Evolutionary conservation across 768 basidiomycete species (phyloP).

Genomic region (Boletus insuetus): DNA sequence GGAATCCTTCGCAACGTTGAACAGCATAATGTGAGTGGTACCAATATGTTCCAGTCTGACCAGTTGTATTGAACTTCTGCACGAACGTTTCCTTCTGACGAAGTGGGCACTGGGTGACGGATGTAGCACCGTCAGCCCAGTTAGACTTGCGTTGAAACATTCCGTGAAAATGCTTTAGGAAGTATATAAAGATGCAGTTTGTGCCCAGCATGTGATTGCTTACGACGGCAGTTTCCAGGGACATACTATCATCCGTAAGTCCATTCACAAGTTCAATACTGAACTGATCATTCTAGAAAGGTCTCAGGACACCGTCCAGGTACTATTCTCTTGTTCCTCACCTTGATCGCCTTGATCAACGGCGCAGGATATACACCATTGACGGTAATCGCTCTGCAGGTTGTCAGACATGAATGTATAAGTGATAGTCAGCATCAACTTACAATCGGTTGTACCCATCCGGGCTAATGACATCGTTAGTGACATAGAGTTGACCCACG

Average conservation of each 20-base stretch:
- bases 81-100: too few relatives aligned
- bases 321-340: not conserved
- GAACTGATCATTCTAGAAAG: not conserved
- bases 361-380: not conserved
- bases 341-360: not conserved
- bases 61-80: slow-evolving; percentile 24
- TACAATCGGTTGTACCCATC: slow-evolving; percentile 42
- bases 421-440: not conserved
- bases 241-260: slow-evolving; percentile 41
- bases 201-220: slow-evolving; percentile 15
- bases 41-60: slow-evolving; percentile 39
- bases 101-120: not conserved
- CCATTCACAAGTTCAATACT: not conserved
- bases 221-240: slow-evolving; percentile 40
- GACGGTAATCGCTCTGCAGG: not conserved
- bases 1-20: not conserved
- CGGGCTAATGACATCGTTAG: slow-evolving; percentile 39
- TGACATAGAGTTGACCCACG: slow-evolving; percentile 27
- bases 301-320: not conserved
- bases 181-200: slow-evolving; percentile 8
- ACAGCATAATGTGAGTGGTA: slow-evolving; percentile 26
- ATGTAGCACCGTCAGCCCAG: not conserved
- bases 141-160: not conserved
- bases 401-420: not conserved
- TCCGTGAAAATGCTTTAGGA: not conserved